Base-by-base conservation (phyloP, 257 asterid genomes). In the Nicotiana otophora region DNA sequence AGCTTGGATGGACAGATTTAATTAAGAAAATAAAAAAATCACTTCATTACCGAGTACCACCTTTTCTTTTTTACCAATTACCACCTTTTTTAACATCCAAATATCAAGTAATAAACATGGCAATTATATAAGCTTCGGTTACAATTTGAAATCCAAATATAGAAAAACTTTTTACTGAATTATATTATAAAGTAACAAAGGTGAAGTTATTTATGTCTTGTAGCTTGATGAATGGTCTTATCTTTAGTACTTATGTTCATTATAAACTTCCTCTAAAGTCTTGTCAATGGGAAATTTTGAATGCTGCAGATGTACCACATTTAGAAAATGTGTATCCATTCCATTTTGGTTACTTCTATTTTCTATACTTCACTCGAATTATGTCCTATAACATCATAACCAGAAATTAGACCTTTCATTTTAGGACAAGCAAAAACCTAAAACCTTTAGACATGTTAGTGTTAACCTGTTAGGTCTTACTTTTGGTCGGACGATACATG, bases 211-310 rank as follows among this genome's bases (percentile, higher is more conserved):
- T 51, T 75, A 66, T 36, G 46, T 70, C 33, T 79, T 60, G 15
- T 34, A 82, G 34, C 34, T 30, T 33, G 66, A 69, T 70, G 79
- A 46, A 33, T 10, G 80, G 63, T 75, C 80, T 75, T 26, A 75
- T 75, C 80, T 75, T 42, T 6, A 57, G 23, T 14, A 42, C 58
- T 28, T 62, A 57, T 72, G 5, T 31, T 12, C 62, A 17, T 61
- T 72, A 19, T 20, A 53, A 74, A 65, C 53, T 26, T 23, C 42
- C 28, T 81, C 82, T 81, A 77, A 78, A 60, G 89, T 86, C 83
- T 33, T 81, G 82, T 83, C 85, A 77, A 76, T 81, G 30, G 54
- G 63, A 75, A 80, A 66, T 3, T 83, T 69, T 80, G 62, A 42
- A 62, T 79, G 64, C 64, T 14, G 14, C 63, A 64, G 55, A 23